A percentile compares a stretch with the other conserved stretches of the same genome.
Conservation (phyloP, 495 filamentous ascomycete genomes). For the Penicillium angulare region DNA sequence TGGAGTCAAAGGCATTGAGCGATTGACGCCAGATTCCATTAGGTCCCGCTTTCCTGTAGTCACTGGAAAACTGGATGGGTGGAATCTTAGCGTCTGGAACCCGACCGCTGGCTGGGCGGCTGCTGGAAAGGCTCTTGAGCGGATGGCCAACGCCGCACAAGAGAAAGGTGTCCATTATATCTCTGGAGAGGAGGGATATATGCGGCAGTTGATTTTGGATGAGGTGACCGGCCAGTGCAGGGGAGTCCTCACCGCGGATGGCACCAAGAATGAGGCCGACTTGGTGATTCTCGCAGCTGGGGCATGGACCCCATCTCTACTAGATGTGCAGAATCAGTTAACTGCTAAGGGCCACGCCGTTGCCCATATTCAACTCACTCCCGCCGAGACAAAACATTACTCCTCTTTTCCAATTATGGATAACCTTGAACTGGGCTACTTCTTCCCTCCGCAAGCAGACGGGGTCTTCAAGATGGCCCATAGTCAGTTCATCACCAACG, state of each 20-base stretch:
- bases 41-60: constrained; percentile 18
- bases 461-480: constrained; percentile 39
- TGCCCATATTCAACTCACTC: constrained; percentile 26
- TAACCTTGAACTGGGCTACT: constrained; percentile 22
- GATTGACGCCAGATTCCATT: constrained; percentile 3
- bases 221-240: constrained; percentile 16
- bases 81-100: constrained; percentile 29
- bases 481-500: constrained; percentile 22
- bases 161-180: constrained; percentile 28
- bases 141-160: constrained; percentile 24
- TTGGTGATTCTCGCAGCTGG: neutral
- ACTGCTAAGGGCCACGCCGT: constrained; percentile 25
- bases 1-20: constrained; percentile 1
- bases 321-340: constrained; percentile 34
- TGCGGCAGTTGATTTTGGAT: constrained; percentile 18
- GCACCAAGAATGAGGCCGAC: neutral
- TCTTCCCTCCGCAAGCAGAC: constrained; percentile 29
- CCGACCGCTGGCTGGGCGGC: constrained; percentile 32
- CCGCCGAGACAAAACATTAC: constrained; percentile 19
- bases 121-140: constrained; percentile 22
- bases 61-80: constrained; percentile 25
- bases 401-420: constrained; percentile 8
- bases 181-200: constrained; percentile 22
- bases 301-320: constrained; percentile 21
- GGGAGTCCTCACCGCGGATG: neutral